Conservation (phyloP, 2,329 filamentous ascomycete genomes). For the Penicillium sp. region DNA sequence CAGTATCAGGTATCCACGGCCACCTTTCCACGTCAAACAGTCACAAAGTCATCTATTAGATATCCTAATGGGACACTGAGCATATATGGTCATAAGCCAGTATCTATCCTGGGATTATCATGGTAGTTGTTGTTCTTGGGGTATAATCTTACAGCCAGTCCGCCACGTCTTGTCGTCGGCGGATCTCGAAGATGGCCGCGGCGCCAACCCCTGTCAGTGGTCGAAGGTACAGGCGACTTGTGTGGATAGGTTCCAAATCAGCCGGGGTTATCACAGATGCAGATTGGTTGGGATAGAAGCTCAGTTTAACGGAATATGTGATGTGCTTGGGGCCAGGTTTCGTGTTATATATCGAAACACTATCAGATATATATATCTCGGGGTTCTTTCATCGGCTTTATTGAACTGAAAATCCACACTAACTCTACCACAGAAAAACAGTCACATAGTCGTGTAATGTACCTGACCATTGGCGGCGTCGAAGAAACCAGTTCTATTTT, state of each 20-base stretch:
- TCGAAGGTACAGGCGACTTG: constrained; percentile 19
- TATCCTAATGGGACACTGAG: neutral
- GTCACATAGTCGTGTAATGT: neutral
- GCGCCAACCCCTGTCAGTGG: constrained; percentile 18
- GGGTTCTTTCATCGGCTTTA: neutral
- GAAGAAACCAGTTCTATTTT: neutral
- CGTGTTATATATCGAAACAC: neutral
- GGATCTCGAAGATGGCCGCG: constrained; percentile 20
- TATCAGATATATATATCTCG: neutral
- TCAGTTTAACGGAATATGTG: neutral
- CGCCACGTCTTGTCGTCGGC: constrained; percentile 24
- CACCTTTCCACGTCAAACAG: neutral
- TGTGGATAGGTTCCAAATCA: constrained; percentile 5
- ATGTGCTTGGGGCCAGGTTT: neutral
- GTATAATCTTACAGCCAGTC: constrained; percentile 24
- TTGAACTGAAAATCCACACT: neutral
- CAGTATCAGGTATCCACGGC: neutral
- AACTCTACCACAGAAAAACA: no score
- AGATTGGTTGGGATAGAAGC: constrained; percentile 12
- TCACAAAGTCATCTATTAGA: neutral
- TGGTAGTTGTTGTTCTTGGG: neutral
- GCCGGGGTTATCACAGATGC: constrained; percentile 13
- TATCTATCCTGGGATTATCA: neutral
- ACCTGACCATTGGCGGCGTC: neutral
- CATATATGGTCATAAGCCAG: neutral